These are phyloP conservation scores for Candida fluviatilis DNA, from an alignment of 805 yeast genomes.

Conservation along the genomic window DNA sequence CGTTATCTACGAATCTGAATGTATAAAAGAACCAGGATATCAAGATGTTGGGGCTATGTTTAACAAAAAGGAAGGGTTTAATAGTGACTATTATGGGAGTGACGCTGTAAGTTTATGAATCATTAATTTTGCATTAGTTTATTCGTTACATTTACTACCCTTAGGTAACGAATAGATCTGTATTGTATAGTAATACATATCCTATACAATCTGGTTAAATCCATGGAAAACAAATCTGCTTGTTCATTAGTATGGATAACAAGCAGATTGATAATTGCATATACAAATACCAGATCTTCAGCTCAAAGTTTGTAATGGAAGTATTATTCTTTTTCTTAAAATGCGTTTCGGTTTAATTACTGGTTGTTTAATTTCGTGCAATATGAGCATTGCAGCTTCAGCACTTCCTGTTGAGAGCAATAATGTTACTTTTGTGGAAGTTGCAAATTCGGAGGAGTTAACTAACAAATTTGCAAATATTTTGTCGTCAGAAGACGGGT, in stretches of 20 bases:
- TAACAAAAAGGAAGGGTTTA: constrained; percentile 6
- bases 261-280: background rate
- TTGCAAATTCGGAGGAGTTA: background rate
- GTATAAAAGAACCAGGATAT: constrained; percentile 25
- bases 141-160: too few species aligned
- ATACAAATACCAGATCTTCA: too few species aligned
- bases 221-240: background rate
- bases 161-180: background rate
- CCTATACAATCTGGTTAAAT: background rate
- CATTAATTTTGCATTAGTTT: background rate
- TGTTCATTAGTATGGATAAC: too few species aligned
- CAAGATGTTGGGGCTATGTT: constrained; percentile 21
- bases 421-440: background rate
- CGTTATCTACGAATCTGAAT: constrained; percentile 60
- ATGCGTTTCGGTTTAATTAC: too few species aligned
- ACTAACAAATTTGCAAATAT: background rate
- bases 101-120: background rate
- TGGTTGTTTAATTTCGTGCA: background rate
- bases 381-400: background rate
- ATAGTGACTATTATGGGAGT: constrained; percentile 7
- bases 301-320: too few species aligned
- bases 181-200: background rate
- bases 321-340: too few species aligned
- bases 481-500: background rate
- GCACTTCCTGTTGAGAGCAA: background rate